These are phyloP conservation scores for Senecio squalidus DNA, from an alignment of 140 eudicot species.

Conservation along the genomic window DNA sequence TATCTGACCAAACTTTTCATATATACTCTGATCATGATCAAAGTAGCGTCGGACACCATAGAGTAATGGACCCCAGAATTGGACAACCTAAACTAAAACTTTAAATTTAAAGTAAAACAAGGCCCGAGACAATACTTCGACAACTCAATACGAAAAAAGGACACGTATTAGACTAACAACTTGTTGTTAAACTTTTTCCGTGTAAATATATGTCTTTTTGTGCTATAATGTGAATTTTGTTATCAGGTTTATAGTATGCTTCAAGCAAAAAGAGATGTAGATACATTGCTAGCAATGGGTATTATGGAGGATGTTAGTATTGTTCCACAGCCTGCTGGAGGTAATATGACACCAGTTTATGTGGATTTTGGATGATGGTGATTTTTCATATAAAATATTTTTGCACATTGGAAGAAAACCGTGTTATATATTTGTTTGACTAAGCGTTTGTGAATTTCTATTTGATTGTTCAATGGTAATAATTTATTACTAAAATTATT, in stretches of 20 bases:
- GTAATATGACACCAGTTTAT: conserved; percentile 29
- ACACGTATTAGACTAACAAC: conserved; percentile 49
- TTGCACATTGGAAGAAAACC: neutral
- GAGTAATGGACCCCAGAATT: too few species aligned
- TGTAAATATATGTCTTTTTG: neutral
- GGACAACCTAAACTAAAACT: too few species aligned
- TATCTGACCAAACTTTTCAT: too few species aligned
- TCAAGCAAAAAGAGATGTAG: conserved; percentile 98
- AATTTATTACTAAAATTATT: too few species aligned
- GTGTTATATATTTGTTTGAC: neutral
- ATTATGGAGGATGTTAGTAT: conserved; percentile 98
- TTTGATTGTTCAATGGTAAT: too few species aligned
- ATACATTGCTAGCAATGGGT: conserved; percentile 96
- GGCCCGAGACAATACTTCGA: conserved; percentile 90
- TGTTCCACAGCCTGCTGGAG: conserved; percentile 99
- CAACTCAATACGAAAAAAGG: conserved; percentile 98
- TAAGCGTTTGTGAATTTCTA: too few species aligned
- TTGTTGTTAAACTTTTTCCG: neutral
- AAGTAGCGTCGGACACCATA: too few species aligned
- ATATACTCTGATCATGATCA: too few species aligned
- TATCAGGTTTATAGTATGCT: conserved; percentile 90
- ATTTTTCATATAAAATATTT: too few species aligned
- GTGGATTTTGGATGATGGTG: neutral
- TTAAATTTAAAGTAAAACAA: too few species aligned
- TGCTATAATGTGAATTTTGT: conserved; percentile 9